These are phyloP conservation scores for Podospora comata DNA, from an alignment of 495 filamentous ascomycete genomes.

Conservation along the genomic window DNA sequence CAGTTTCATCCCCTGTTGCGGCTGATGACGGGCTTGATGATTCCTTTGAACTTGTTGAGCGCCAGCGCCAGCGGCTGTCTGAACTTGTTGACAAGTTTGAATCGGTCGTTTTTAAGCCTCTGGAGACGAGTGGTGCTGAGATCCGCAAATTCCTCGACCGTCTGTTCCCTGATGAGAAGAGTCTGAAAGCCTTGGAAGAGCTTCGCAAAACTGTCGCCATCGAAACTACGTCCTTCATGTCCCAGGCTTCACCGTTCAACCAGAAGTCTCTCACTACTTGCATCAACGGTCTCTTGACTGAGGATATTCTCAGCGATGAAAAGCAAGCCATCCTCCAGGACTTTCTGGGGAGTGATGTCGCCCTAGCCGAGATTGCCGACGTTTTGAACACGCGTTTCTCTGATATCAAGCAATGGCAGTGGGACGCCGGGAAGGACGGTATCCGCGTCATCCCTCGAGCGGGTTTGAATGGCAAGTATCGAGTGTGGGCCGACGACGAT, in stretches of 20 bases:
- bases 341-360: slow-evolving; percentile 54
- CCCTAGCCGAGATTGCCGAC: slow-evolving; percentile 60
- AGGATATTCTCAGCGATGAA: slow-evolving; percentile 60
- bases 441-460: slow-evolving; percentile 60
- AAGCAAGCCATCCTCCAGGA: slow-evolving; percentile 58
- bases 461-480: slow-evolving; percentile 66
- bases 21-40: slow-evolving; percentile 23
- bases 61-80: slow-evolving; percentile 50
- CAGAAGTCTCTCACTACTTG: slow-evolving; percentile 29
- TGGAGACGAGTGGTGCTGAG: slow-evolving; percentile 44
- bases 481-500: slow-evolving; percentile 67
- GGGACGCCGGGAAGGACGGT: slow-evolving; percentile 46
- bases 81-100: slow-evolving; percentile 57
- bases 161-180: slow-evolving; percentile 46
- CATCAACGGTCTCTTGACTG: slow-evolving; percentile 55
- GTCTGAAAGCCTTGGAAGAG: slow-evolving; percentile 32
- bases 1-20: slow-evolving; percentile 20
- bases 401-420: slow-evolving; percentile 58
- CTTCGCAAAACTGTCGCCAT: slow-evolving; percentile 26
- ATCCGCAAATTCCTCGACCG: slow-evolving; percentile 52
- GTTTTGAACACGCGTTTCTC: slow-evolving; percentile 67
- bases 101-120: slow-evolving; percentile 52
- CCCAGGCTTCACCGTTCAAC: slow-evolving; percentile 30
- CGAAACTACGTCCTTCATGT: slow-evolving; percentile 18
- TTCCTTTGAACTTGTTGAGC: slow-evolving; percentile 37